These are phyloP conservation scores for Arthrobotrys conoides DNA, from an alignment of 2,329 filamentous ascomycete species.

Conservation along the genomic window DNA sequence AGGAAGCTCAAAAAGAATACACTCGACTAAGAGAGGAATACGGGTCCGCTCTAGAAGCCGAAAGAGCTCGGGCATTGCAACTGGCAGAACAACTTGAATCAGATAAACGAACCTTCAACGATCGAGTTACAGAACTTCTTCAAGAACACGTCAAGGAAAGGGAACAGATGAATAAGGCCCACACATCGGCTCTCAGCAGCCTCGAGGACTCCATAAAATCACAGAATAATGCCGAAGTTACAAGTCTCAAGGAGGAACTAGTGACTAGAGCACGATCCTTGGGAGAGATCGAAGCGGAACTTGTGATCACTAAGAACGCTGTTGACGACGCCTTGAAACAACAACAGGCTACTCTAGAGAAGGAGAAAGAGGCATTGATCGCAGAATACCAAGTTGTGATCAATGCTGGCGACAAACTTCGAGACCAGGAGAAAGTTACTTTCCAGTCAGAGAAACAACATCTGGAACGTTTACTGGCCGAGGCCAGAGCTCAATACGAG, in stretches of 20 bases:
- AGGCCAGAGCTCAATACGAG: constrained; percentile 30
- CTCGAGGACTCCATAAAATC: constrained; percentile 32
- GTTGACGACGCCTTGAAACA: constrained; percentile 26
- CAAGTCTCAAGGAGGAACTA: constrained; percentile 28
- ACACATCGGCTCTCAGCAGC: constrained; percentile 13
- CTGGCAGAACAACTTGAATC: constrained; percentile 40
- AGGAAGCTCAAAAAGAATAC: constrained; percentile 7
- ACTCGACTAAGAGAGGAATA: constrained; percentile 26
- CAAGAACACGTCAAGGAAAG: constrained; percentile 41
- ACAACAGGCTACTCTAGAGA: constrained; percentile 30
- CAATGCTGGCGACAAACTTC: constrained; percentile 41
- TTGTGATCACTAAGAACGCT: constrained; percentile 18
- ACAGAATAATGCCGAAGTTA: constrained; percentile 19
- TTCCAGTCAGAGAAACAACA: constrained; percentile 42
- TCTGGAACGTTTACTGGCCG: constrained; percentile 29
- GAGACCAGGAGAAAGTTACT: constrained; percentile 39
- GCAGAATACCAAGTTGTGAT: constrained; percentile 55
- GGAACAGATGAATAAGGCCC: constrained; percentile 8
- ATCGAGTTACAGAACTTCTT: constrained; percentile 38
- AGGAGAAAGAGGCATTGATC: constrained; percentile 50
- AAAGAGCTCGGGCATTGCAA: constrained; percentile 13
- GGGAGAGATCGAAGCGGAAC: constrained; percentile 37
- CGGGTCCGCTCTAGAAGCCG: constrained; percentile 34
- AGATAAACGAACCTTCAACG: constrained; percentile 37
- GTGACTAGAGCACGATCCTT: constrained; percentile 25